Base-by-base conservation (phyloP, 176 grass and related monocot genomes). In the Tuctoria greenei region DNA sequence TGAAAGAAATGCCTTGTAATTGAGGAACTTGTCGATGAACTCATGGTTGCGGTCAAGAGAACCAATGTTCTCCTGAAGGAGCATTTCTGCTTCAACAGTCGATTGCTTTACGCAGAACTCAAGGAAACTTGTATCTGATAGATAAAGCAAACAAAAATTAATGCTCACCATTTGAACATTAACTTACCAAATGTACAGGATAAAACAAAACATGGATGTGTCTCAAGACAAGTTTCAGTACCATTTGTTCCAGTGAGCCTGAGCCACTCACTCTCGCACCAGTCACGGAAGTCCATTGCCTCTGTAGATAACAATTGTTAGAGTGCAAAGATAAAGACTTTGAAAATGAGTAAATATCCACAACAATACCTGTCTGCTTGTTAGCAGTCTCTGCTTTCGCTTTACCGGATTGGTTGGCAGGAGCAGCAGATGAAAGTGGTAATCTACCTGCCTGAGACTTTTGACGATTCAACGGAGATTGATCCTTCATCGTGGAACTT, bases 91-190 rank as follows among this genome's bases (percentile, higher is more conserved):
- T 67, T 99, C 92, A 20, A 25, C 68, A 20, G 89, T 54, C 0
- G 92, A 80, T 78, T 99, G 96, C 69, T 92, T 95, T 75, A 95
- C 85, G 85, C 96, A 99, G 76, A 80, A 99, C 86, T 99, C 89
- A 5, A 95, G 81, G 80, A 99, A 99, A 77, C 89, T 95, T 60
- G 78, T 85, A 88, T 99, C 96, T 99, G 77, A 64, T 41, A 3
- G 12, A 26, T 17, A 61, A 75, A 87, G 23, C 37, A 83, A 34
- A 80, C 17, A 40, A 21, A 39, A 15, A 10, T 73, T 76, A 43
- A 16, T 26, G 1, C n/a, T 49, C 36, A 35, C 59, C 25, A 58
- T 31, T 35, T 18, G 49, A 59, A 16, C 11, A 20, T 28, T 38
- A 31, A 40, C 7, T 26, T 58, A 55, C 16, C 18, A 71, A 35